Base-by-base conservation (phyloP, 129 eudicot genomes). In the Ambrosia artemisiifolia region DNA sequence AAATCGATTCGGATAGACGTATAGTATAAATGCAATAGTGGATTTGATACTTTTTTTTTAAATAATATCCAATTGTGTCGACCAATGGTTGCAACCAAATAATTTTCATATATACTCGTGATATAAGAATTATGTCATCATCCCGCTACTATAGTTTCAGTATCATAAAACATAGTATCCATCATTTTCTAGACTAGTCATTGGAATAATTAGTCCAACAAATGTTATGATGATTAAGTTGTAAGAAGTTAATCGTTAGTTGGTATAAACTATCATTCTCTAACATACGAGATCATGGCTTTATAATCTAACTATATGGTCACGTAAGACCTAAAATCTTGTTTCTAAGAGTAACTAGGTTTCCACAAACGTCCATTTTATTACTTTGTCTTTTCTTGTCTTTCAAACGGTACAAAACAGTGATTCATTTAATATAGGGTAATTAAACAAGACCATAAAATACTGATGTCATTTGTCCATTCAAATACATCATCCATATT, bases 21-120 rank as follows among this genome's bases (percentile, higher is more conserved):
- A 59, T 28, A 12, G 34, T 59, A 28, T 28, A 59, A 59, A 59
- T 12, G 65, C 42, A 59, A 32, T 59, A 28, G 2, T 59, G 42
- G 17, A 5, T 30, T 59, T 59, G 42, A 32, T 12, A 28, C 65
- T 4, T 59, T 59, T 59, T 30, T 56, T 2, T 3, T 28, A 57
- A 28, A 30, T 28, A 59, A 2, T 59, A 59, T 59, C 67, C 49
- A 56, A 32, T 67, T 20, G n/a, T 36, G 51, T 55, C 74, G n/a
- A 67, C 70, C 55, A 50, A 67, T 67, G 68, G 55, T 14, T 66
- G 51, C 73, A 75, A 67, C 74, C 68, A 55, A 66, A 66, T 54
- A 34, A 67, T 66, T 16, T 67, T 35, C 73, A n/a, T n/a, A 28
- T n/a, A 49, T 67, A 67, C 55, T 63, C 47, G 46, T 67, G 67